A percentile compares a stretch with the other conserved stretches of the same genome.
These are phyloP conservation scores for Abelmoschus esculentus DNA, from an alignment of 345 rosid genomes.

Conservation along the genomic window DNA sequence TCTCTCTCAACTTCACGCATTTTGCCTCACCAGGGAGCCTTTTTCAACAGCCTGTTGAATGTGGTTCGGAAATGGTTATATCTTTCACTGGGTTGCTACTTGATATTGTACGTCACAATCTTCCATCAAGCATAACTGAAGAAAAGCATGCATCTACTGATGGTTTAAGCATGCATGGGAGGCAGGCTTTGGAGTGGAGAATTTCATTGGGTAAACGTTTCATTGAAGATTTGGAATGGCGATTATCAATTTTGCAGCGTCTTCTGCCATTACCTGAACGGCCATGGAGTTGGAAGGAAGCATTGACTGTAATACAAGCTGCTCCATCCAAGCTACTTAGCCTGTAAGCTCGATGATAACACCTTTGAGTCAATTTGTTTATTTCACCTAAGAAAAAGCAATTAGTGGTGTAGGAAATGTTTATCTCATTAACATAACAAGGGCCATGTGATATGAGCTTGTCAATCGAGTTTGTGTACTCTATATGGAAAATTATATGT, in stretches of 20 bases:
- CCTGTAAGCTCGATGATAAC: conserved; percentile 49
- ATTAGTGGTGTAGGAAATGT: not conserved
- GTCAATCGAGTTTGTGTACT: not conserved
- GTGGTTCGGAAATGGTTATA: conserved; percentile 54
- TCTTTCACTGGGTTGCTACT: conserved; percentile 70
- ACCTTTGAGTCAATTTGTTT: conserved; percentile 4
- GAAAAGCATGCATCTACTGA: conserved; percentile 51
- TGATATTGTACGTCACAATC: conserved; percentile 54
- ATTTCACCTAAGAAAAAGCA: conserved; percentile 11
- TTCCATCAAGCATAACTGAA: conserved; percentile 48
- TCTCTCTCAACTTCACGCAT: conserved; percentile 52
- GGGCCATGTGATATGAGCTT: not conserved
- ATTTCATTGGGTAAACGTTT: conserved; percentile 56
- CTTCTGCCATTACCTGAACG: conserved; percentile 85
- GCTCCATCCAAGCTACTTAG: conserved; percentile 90
- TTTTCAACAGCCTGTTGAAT: conserved; percentile 31
- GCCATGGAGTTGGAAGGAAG: conserved; percentile 91
- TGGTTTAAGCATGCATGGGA: conserved; percentile 43
- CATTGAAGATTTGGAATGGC: conserved; percentile 97
- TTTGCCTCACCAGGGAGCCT: conserved; percentile 45
- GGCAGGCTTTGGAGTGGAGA: conserved; percentile 91
- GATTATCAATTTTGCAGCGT: conserved; percentile 80
- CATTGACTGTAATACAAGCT: conserved; percentile 75
- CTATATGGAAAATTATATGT: not conserved
- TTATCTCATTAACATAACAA: not conserved